phyloP scores from a whole-genome alignment of 768 basidiomycete species.

The Rubroboletus satanas region DNA sequence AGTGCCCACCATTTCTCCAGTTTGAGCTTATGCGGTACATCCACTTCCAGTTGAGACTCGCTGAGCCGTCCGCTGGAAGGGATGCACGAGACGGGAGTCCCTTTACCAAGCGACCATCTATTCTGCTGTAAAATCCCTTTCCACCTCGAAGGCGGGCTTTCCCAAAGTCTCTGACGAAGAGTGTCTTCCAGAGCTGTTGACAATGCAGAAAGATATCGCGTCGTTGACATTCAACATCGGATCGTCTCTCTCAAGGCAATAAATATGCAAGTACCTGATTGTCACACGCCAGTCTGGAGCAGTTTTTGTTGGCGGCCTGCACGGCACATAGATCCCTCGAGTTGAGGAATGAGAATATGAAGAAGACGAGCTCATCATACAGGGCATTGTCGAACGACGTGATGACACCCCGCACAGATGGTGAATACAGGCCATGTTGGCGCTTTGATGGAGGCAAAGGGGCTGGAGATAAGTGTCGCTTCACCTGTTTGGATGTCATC shows the following conservation, averaged over 20 bases:
- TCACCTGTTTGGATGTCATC: constrained; percentile 39
- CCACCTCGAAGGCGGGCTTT: constrained; percentile 64
- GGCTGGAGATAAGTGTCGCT: constrained; percentile 47
- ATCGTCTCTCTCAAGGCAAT: neutral
- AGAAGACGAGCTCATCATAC: constrained; percentile 73
- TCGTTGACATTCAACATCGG: constrained; percentile 16
- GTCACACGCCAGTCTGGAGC: constrained; percentile 63
- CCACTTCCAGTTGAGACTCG: constrained; percentile 67
- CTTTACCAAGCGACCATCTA: constrained; percentile 56
- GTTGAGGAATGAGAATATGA: constrained; percentile 68
- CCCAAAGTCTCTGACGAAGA: constrained; percentile 64
- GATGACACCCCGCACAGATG: constrained; percentile 12
- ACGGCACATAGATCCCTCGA: constrained; percentile 63
- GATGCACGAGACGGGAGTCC: constrained; percentile 52
- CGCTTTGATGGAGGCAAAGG: constrained; percentile 59
- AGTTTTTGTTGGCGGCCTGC: constrained; percentile 60
- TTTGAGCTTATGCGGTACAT: constrained; percentile 84
- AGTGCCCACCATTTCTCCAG: constrained; percentile 66
- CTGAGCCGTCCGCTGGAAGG: constrained; percentile 25
- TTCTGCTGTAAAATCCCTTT: constrained; percentile 54
- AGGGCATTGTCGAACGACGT: constrained; percentile 52
- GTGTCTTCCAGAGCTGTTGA: constrained; percentile 58
- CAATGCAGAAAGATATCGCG: constrained; percentile 1
- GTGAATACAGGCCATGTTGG: constrained; percentile 30
- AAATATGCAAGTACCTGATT: constrained; percentile 46